Evolutionary conservation across 164 flowering plant genomes (phyloP), one percentile per base, ranked within the genome.

Genomic region (Magnolia kwangsiensis): DNA sequence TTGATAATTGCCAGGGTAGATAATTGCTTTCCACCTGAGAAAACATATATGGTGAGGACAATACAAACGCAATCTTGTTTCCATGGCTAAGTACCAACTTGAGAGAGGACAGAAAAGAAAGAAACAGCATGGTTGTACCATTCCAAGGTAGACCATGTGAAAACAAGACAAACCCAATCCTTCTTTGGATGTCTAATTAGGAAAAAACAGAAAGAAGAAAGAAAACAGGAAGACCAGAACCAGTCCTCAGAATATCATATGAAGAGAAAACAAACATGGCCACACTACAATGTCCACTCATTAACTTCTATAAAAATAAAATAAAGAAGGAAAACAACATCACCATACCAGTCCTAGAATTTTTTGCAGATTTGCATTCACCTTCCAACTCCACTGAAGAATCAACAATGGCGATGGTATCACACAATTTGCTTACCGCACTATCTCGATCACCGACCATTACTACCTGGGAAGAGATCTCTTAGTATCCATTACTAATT

Each of bases 381-480:
- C 73, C 85, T 59, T n/a, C 74, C 58, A 70, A 69, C 55, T 81
- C 82, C 4, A 59, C 70, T 75, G 84, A 74, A 80, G 71, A 78
- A 71, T 82, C 80, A n/a, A 75, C 63, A 71, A 90, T 83, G 73
- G 84, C 77, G 80, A 92, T 64, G 27, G 79, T 78, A 82, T 86
- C 82, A 71, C 73, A 72, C 69, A 76, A 61, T 73, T 77, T 78
- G 73, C 31, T 71, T 76, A 63, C 74, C 71, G 72, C 86, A 21
- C 20, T 51, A 64, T 80, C 83, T 19, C 80, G 70, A 78, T 77
- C 63, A 50, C 76, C 80, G 81, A 87, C 75, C 65, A 24, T 72
- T 49, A 92, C 84, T 45, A 87, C 87, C 97, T 92, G 85, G 51
- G 74, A 68, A 82, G 29, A 59, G 71, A 74, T 55, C 61, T 3